Conservation (phyloP, 352 stramenopile species). For the Globisporangium mamillatum region DNA sequence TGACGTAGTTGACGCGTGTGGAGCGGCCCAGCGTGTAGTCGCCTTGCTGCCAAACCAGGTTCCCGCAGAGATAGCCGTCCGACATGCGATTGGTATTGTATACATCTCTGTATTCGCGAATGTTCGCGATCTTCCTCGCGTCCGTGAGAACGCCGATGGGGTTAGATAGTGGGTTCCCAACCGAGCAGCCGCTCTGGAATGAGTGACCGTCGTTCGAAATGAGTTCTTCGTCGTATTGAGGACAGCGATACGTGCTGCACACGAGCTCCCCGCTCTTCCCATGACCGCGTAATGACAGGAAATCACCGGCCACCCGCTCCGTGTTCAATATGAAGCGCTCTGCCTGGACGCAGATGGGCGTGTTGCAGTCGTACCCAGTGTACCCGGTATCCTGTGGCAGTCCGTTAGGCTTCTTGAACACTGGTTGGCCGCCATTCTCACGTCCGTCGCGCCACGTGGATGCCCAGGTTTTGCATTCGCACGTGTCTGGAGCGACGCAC, state of each 20-base stretch:
- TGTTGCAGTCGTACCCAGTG: conserved; percentile 96
- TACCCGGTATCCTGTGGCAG: conserved; percentile 89
- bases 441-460: conserved; percentile 90
- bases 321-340: conserved; percentile 91
- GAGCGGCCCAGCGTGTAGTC: conserved; percentile 85
- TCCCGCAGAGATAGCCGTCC: conserved; percentile 79
- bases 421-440: conserved; percentile 81
- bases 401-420: conserved; percentile 92
- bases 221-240: conserved; percentile 83
- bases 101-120: conserved; percentile 51
- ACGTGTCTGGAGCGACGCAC: conserved; percentile 83
- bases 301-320: conserved; percentile 20
- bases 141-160: conserved; percentile 32
- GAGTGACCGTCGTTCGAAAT: conserved; percentile 90
- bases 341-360: conserved; percentile 94
- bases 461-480: conserved; percentile 85
- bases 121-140: conserved; percentile 41
- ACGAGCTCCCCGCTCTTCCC: conserved; percentile 36
- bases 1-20: conserved; percentile 91
- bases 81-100: conserved; percentile 61
- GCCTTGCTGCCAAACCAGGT: conserved; percentile 90
- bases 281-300: conserved; percentile 60
- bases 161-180: conserved; percentile 60
- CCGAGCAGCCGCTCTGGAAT: conserved; percentile 93
- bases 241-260: conserved; percentile 69